Evolutionary conservation across 202 grass and related monocot species (phyloP), one percentile per base, ranked within the genome.

Genomic region (Panicum hallii): DNA sequence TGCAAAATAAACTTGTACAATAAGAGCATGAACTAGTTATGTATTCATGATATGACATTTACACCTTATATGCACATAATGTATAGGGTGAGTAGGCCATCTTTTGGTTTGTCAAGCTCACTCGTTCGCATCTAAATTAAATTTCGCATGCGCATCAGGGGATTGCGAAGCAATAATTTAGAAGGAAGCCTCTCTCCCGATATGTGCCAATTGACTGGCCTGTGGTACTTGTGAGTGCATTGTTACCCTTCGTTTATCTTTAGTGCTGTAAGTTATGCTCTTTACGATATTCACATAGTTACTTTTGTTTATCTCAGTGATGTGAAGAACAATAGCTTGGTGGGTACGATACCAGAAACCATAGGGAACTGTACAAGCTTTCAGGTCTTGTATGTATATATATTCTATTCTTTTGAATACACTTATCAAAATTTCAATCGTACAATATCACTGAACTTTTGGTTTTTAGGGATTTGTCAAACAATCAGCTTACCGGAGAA

Each of bases 291-390:
- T 72, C 22, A 86, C 77, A 81, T 67, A 66, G 16, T 77, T 7
- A 19, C 32, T 63, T 82, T 57, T 73, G 22, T 56, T 67, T 70
- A 45, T 19, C 50, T 50, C 88, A 98, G 95, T 88, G 95, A 98
- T 17, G 89, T 98, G 67, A 95, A 91, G 67, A 98, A 98, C 69
- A 98, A 98, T 68, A 98, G 95, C 73, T 90, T 98, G 89, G 92
- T 85, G 54, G 95, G 95, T 41, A 90, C 53, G 26, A 93, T 98
- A 82, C 92, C 95, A 45, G 76, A 91, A 68, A 90, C 79, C 28
- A 93, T 98, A 23, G 95, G 95, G 19, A 98, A 95, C 67, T 95
- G 95, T 89, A 95, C 92, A 2, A 93, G 92, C 81, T 97, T 94
- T 89, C 95, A 97, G 83, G 92, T 97, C 91, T 93, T 97, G 92